Evolutionary conservation across 495 filamentous ascomycete genomes (phyloP), one percentile per base, ranked within the genome.

Genomic region (Xylaria telfairii): DNA sequence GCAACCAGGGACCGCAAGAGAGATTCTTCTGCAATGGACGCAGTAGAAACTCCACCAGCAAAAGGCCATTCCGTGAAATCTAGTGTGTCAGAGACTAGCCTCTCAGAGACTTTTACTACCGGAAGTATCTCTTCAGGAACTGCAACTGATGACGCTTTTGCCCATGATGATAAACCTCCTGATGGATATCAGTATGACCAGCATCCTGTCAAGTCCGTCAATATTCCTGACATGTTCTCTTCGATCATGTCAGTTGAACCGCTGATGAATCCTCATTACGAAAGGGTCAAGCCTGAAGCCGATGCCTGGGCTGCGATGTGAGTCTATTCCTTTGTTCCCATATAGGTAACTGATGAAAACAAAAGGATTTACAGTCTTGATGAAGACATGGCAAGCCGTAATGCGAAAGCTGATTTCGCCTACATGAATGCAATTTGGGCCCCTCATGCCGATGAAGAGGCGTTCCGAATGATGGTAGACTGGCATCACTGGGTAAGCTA

Each of bases 401-500:
- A 59, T 13, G 9, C 53, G 7, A 34, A 47, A 26, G 66, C 54
- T 19, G 42, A 68, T 17, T 47, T 68, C 15, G 24, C 39, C 26
- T 49, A 32, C 8, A 19, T 68, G 21, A 47, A 21, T 46, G 24
- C 53, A 0, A 46, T 68, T 19, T 68, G 53, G 51, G 53, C 66
- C 12, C 66, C 66, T 17, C 24, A 49, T 7, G 53, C 53, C 2
- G 47, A 68, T 5, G 66, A 44, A 21, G 66, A 68, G 4, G 66
- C 53, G 3, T 49, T 12, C 13, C 66, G 66, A 12, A 61, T 60
- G 51, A 47, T 60, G 53, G 28, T 68, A 13, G 66, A 68, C 26
- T 68, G 66, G 66, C n/a, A 60, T 68, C 34, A 59, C 30, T 68
- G 66, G 66, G 64, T 66, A 54, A 26, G 64, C 28, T 15, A 44